Percentiles rank a stretch among this genome's conserved stretches.
phyloP scores from a whole-genome alignment of 176 grass and related monocot species.

The Hordeum marinum region DNA sequence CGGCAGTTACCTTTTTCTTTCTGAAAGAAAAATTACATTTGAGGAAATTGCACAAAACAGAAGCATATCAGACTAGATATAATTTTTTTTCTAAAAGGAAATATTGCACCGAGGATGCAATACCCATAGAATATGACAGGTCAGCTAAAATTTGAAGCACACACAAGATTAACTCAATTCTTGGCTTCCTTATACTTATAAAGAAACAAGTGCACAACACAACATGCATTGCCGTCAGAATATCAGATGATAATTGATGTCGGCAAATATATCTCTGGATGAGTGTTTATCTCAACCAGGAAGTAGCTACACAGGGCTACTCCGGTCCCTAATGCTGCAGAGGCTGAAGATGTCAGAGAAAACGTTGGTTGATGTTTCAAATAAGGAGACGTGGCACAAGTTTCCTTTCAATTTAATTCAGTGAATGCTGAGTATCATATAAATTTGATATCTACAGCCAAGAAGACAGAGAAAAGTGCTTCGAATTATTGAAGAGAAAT shows the following conservation, averaged over 20 bases:
- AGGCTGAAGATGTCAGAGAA: background rate
- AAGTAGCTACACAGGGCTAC: background rate
- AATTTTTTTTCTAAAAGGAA: background rate
- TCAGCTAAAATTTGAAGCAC: background rate
- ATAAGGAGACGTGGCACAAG: background rate
- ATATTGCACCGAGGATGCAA: background rate
- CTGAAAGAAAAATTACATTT: slow-evolving; percentile 33
- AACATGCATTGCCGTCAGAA: background rate
- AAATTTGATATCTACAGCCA: background rate
- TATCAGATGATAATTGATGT: background rate
- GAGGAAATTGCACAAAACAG: slow-evolving; percentile 16
- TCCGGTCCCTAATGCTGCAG: background rate
- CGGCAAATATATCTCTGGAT: background rate
- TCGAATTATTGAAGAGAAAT: background rate
- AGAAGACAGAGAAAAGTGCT: background rate
- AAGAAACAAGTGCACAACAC: background rate
- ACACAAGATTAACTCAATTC: background rate
- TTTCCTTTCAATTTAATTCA: background rate
- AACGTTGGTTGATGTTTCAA: background rate
- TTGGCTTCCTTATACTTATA: background rate
- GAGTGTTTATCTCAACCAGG: background rate
- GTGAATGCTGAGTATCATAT: background rate
- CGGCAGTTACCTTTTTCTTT: slow-evolving; percentile 80
- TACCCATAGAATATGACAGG: slow-evolving; percentile 17
- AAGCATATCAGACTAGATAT: slow-evolving; percentile 6